Evolutionary conservation across 805 yeast species (phyloP).

Genomic region (Schizosaccharomyces japonicus): DNA sequence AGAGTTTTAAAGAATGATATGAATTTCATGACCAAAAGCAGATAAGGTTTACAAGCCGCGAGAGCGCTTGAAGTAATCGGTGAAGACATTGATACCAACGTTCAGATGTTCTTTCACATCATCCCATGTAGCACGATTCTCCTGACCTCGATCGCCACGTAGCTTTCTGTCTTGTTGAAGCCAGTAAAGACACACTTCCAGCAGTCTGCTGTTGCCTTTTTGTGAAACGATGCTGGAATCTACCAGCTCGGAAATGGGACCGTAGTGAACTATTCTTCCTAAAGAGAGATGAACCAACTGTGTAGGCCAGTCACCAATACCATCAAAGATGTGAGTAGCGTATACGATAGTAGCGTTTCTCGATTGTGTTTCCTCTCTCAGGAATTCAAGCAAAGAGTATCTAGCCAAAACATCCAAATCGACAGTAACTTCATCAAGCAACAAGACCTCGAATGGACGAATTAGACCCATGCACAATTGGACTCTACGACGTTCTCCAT

Average conservation of each 20-base stretch:
- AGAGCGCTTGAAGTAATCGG: slow-evolving; percentile 10
- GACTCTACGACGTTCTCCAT: slow-evolving; percentile 86
- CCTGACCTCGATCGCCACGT: slow-evolving; percentile 32
- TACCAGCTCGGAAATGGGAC: slow-evolving; percentile 6
- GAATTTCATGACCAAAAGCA: neutral
- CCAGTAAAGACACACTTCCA: slow-evolving; percentile 18
- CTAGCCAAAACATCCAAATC: slow-evolving; percentile 87
- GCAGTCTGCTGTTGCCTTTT: slow-evolving; percentile 14
- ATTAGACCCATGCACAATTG: slow-evolving; percentile 82
- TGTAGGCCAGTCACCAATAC: slow-evolving; percentile 78
- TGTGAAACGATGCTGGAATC: slow-evolving; percentile 4
- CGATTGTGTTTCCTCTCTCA: slow-evolving; percentile 44
- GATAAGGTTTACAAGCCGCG: slow-evolving; percentile 7
- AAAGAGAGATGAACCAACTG: slow-evolving; percentile 51
- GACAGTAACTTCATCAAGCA: slow-evolving; percentile 91
- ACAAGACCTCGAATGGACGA: slow-evolving; percentile 66
- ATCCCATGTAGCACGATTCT: slow-evolving; percentile 26
- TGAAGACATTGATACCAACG: slow-evolving; percentile 9
- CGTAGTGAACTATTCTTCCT: slow-evolving; percentile 26
- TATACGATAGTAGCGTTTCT: slow-evolving; percentile 63
- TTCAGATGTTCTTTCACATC: slow-evolving; percentile 22
- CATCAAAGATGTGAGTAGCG: slow-evolving; percentile 92
- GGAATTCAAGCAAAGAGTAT: slow-evolving; percentile 42
- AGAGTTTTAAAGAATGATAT: too few species aligned
- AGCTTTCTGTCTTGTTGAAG: slow-evolving; percentile 19